A percentile compares a stretch with the other conserved stretches of the same genome.
Conservation (phyloP, 2,329 filamentous ascomycete species). For the Calycina herbarum region DNA sequence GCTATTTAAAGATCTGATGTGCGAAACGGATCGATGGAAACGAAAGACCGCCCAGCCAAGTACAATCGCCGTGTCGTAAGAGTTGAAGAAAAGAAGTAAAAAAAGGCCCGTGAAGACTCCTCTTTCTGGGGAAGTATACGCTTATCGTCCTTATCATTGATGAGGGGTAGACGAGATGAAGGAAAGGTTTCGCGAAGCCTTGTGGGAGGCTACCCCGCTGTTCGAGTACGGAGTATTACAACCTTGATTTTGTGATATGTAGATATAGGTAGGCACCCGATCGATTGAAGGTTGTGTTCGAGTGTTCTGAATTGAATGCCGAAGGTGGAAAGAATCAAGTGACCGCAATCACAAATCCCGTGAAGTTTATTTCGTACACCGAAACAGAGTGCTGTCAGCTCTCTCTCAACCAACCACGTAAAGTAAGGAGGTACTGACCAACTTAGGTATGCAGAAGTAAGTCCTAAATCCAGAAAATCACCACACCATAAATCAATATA, state of each 20-base stretch:
- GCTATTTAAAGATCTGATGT: slow-evolving; percentile 2
- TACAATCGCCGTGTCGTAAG: not conserved
- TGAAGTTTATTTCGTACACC: not conserved
- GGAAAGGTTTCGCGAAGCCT: not conserved
- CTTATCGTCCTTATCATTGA: not conserved
- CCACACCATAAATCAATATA: too few relatives aligned
- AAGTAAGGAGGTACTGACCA: too few relatives aligned
- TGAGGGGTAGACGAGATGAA: not conserved
- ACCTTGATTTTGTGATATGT: not conserved
- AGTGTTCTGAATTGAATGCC: not conserved
- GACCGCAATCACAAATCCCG: not conserved
- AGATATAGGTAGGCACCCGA: not conserved
- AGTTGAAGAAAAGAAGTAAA: not conserved
- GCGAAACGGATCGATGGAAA: not conserved
- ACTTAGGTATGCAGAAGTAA: too few relatives aligned
- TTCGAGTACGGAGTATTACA: not conserved
- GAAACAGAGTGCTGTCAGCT: not conserved
- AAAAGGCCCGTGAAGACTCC: not conserved
- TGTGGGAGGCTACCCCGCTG: not conserved
- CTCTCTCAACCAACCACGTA: too few relatives aligned
- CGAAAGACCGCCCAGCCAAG: not conserved
- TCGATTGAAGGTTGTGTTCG: too few relatives aligned
- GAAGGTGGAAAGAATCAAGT: not conserved
- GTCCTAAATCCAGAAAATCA: too few relatives aligned
- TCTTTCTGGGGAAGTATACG: not conserved